Base-by-base conservation (phyloP, 2,329 filamentous ascomycete genomes). In the Fusarium acutatum region DNA sequence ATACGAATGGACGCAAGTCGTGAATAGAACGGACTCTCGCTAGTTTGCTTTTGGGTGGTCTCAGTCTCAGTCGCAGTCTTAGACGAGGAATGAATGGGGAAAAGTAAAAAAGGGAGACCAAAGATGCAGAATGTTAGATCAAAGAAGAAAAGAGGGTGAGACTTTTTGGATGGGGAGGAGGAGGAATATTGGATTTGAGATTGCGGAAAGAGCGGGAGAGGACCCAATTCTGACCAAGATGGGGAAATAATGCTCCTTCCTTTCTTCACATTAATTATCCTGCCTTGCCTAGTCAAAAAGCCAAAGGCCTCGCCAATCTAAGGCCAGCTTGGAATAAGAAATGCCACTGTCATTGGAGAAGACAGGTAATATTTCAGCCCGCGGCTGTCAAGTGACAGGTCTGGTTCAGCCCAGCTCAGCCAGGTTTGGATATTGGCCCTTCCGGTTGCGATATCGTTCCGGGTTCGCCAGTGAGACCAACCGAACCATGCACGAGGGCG, bases 191-290 rank as follows among this genome's bases (percentile, higher is more conserved):
- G 63, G 44, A 63, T 57, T 52, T 63, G 50, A 71, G 66, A 70
- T 53, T 50, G 40, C 64, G 72, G 72, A 74, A 69, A 68, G 53
- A 64, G 57, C 70, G 70, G 70, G 40, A 67, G 40, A 67, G 59
- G 59, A 52, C 59, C 65, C 71, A 71, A 58, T 62, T 63, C 54
- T 72, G 44, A 61, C 57, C 49, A 56, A 41, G 63, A 73, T 69
- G 71, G 71, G 71, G 67, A 50, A 74, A 41, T 53, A 54, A 60
- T 28, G 26, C 47, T 71, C 49, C 53, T 67, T 63, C 56, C 62
- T 64, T n/a, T 61, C 66, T 43, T 67, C 43, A 47, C 57, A 60
- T 73, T 73, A 63, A 67, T 73, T 43, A 18, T 17, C 34, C 9
- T 72, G n/a, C 26, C 44, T 44, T 43, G 18, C n/a, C 41, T 30